phyloP scores from a whole-genome alignment of 2,329 filamentous ascomycete species.

The Colletotrichum brevisporum region DNA sequence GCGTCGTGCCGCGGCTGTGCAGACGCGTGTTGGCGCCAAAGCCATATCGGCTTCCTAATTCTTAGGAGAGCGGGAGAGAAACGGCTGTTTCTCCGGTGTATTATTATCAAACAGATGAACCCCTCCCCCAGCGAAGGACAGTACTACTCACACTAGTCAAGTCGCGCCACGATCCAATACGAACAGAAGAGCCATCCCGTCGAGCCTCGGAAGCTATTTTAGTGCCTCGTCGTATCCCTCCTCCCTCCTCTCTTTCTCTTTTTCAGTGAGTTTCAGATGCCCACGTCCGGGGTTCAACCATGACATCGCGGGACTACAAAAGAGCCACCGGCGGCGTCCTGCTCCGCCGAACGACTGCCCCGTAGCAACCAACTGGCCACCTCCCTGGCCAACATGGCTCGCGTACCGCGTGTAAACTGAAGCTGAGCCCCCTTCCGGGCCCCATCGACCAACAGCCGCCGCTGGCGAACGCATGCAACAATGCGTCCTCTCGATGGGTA shows the following conservation, averaged over 20 bases:
- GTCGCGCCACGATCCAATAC: not conserved
- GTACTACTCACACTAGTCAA: not conserved
- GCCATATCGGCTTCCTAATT: not conserved
- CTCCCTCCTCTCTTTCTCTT: not conserved
- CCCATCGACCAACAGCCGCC: constrained; percentile 15
- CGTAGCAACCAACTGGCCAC: not conserved
- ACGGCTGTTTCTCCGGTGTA: constrained; percentile 3
- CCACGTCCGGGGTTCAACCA: not conserved
- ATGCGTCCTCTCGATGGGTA: not conserved
- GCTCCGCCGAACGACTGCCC: not conserved
- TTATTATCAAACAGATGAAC: constrained; percentile 16
- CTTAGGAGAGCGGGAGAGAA: not conserved
- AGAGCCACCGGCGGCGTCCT: not conserved
- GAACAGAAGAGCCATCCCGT: not conserved
- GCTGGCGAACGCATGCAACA: not conserved
- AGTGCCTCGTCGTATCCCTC: not conserved
- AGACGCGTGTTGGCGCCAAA: constrained; percentile 4
- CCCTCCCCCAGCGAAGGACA: not conserved
- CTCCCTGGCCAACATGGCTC: constrained; percentile 8
- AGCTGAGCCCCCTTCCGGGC: not conserved
- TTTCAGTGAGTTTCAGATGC: not conserved
- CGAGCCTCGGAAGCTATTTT: constrained; percentile 1
- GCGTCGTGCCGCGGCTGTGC: constrained; percentile 20
- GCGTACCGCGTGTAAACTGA: constrained; percentile 1
- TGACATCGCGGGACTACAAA: not conserved